phyloP scores from a whole-genome alignment of 164 flowering plant species.

The Stephania yunnanensis region DNA sequence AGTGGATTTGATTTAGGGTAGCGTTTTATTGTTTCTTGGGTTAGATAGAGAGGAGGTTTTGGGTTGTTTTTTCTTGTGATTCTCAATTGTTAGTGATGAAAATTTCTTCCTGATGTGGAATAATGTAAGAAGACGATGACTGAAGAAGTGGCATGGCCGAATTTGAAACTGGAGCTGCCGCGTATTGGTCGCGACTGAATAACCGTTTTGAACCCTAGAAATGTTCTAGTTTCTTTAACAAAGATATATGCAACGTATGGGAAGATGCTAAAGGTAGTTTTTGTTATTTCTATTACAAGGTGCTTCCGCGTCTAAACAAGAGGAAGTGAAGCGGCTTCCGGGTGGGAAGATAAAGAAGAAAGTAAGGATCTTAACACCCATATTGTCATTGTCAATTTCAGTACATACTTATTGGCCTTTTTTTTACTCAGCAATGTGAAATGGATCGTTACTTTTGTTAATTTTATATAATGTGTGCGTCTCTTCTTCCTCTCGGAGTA shows the following conservation, averaged over 20 bases:
- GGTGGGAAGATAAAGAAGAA: conserved; percentile 94
- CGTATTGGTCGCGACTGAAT: not conserved
- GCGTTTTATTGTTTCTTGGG: not conserved
- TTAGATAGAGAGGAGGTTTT: not conserved
- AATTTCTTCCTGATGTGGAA: not conserved
- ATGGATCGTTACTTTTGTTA: not conserved
- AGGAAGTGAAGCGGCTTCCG: conserved; percentile 92
- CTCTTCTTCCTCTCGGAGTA: too few species aligned
- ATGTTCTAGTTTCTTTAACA: not conserved
- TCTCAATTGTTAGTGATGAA: not conserved
- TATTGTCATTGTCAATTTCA: not conserved
- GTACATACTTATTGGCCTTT: not conserved
- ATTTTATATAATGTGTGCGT: not conserved
- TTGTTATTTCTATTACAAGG: conserved; percentile 25
- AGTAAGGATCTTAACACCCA: conserved; percentile 28
- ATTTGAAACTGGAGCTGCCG: too few species aligned
- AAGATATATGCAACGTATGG: not conserved
- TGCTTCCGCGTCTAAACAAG: conserved; percentile 56
- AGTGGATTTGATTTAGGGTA: not conserved
- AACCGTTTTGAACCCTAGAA: not conserved
- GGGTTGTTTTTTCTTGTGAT: not conserved
- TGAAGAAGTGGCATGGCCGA: too few species aligned
- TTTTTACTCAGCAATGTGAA: not conserved
- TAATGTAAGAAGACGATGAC: not conserved
- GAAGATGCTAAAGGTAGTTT: not conserved